Base-by-base conservation (phyloP, 805 yeast genomes). In the Candida hungchunana region DNA sequence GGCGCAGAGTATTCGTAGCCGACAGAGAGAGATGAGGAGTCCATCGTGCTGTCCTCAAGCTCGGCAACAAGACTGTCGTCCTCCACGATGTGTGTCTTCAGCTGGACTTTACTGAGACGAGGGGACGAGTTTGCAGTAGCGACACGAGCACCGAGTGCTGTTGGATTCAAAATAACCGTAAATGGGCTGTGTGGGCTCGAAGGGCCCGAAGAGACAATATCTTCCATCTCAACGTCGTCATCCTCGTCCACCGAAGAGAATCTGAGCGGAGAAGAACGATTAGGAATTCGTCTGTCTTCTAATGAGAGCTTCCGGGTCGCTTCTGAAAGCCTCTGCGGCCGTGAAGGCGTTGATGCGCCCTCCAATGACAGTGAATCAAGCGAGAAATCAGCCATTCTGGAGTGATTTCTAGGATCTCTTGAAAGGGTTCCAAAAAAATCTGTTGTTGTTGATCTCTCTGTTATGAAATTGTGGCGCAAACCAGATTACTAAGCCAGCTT, bases 111-210 rank as follows among this genome's bases (percentile, higher is more conserved):
- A 6, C 36, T 32, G 12, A 33, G 32, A 19, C 26, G 28, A 18
- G 51, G 51, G 7, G 53, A 39, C 4, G 39, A 31, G 24, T 26
- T 33, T 7, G 36, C 42, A 1, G 55, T 50, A 7, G 56, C 56
- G 7, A 50, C 34, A 18, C 43, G 46, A 4, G 56, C 58, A 30
- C 58, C 58, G 10, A 53, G 37, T 7, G 48, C 47, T 1, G 58
- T 53, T 13, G 58, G 58, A 3, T 48, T 29, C 23, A 50, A 33
- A 13, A 53, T 21, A 6, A 23, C 40, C 4, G 28, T 15, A 12
- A 39, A 24, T 10, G 41, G 34, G 17, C 40, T 32, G 21, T 12
- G 18, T 17, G 32, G 17, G 15, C 8, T 20, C 8, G 23, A 9
- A 11, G 27, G 27, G 27, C 27, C n/a, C 10, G 10, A 11, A 7